Percentiles rank a stretch among this genome's conserved stretches.
phyloP scores from a whole-genome alignment of 2,329 filamentous ascomycete genomes.

The Pseudopyrenochaeta lycopersici region DNA sequence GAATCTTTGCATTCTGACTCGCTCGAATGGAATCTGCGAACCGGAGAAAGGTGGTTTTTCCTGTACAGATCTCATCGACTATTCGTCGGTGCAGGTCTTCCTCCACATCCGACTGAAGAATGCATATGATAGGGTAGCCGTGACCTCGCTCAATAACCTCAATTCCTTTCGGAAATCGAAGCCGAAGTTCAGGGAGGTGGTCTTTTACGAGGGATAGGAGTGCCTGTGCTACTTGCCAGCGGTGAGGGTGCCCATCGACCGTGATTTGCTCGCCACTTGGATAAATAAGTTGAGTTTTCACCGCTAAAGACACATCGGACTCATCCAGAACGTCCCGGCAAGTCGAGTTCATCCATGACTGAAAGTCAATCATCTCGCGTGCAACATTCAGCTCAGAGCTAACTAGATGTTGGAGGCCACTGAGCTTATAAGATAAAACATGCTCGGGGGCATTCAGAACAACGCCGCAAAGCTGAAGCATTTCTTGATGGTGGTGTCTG shows the following conservation, averaged over 20 bases:
- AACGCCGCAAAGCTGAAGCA: conserved; percentile 56
- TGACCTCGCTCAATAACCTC: conserved; percentile 51
- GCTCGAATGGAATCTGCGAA: conserved; percentile 5
- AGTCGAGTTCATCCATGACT: conserved; percentile 57
- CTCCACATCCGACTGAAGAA: conserved; percentile 54
- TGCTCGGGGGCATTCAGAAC: conserved; percentile 69
- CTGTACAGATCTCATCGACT: conserved; percentile 31
- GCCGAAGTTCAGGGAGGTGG: conserved; percentile 41
- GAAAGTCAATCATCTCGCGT: conserved; percentile 57
- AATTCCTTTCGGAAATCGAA: conserved; percentile 53
- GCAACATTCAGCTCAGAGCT: conserved; percentile 54
- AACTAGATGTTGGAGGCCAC: conserved; percentile 63
- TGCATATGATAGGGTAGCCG: conserved; percentile 62
- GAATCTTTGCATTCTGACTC: neutral
- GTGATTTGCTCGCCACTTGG: conserved; percentile 24
- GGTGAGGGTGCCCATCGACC: conserved; percentile 42
- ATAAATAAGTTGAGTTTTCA: conserved; percentile 51
- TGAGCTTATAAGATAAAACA: conserved; percentile 68
- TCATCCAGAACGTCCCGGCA: conserved; percentile 71
- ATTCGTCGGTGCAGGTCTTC: conserved; percentile 22
- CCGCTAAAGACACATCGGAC: conserved; percentile 51
- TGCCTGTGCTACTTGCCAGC: conserved; percentile 43
- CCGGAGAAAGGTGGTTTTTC: conserved; percentile 14
- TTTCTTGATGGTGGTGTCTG: conserved; percentile 1
- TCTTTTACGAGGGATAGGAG: conserved; percentile 31